Percentiles rank a stretch among this genome's conserved stretches.
phyloP scores from a whole-genome alignment of 2,329 filamentous ascomycete genomes.

The Mycosphaerella arachidis region DNA sequence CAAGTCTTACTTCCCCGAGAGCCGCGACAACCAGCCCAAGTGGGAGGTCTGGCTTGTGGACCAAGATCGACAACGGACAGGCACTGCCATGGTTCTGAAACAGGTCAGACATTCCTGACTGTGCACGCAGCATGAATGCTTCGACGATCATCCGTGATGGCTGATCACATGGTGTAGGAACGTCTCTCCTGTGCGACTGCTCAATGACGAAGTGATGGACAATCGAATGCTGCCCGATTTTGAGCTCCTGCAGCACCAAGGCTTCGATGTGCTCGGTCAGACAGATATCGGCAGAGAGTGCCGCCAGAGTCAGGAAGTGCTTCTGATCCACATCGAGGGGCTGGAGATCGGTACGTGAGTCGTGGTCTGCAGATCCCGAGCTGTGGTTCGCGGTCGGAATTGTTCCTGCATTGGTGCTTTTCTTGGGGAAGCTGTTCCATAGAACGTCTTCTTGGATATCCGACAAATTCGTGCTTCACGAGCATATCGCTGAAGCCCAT shows the following conservation, averaged over 20 bases:
- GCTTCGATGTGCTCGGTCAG: conserved; percentile 1
- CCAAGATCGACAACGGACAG: not conserved
- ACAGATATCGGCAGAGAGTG: not conserved
- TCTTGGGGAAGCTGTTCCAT: not conserved
- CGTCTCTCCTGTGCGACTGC: not conserved
- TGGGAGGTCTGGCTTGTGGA: not conserved
- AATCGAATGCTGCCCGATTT: not conserved
- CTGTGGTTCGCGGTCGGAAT: not conserved
- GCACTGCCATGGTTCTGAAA: not conserved
- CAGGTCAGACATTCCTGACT: not conserved
- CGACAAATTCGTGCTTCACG: not conserved
- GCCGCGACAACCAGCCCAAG: not conserved
- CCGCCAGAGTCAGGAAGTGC: not conserved
- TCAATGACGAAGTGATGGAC: not conserved
- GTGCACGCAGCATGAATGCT: not conserved
- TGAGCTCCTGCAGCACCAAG: not conserved
- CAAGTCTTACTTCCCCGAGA: not conserved
- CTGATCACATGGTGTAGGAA: not conserved
- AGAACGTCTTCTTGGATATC: not conserved
- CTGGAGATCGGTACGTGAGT: not conserved
- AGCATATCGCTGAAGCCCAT: not conserved
- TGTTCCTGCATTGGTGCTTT: conserved; percentile 1
- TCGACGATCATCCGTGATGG: not conserved
- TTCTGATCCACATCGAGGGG: not conserved
- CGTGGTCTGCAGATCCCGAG: not conserved